Evolutionary conservation across 208 protist genomes (phyloP), one percentile per base, ranked within the genome.

Genomic region (Lotmaria passim): DNA sequence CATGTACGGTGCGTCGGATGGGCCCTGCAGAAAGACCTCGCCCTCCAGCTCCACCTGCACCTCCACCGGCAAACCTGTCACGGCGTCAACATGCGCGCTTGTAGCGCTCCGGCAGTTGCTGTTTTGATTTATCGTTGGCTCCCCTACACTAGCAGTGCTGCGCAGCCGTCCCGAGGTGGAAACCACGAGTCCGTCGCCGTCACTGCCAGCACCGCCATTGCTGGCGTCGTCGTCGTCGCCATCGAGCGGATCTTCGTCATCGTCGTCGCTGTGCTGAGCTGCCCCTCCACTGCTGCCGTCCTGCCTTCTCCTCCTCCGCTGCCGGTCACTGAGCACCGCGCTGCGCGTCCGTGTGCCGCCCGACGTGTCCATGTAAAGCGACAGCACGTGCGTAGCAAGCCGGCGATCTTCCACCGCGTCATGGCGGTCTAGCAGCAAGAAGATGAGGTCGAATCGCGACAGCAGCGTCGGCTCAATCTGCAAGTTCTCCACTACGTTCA

Each of bases 371-470:
- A 88, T 94, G 84, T 99, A 99, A 8, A 99, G 75, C 0, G 84
- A 85, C 17, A 99, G 79, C 31, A 99, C 93, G 81, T 99, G 99
- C 19, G 78, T 63, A 4, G 98, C 98, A 1, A 99, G 91, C 28
- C 83, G 78, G 4, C 87, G 48, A 73, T 99, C 99, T 33, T 89
- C 83, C 15, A 46, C 61, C 26, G 93, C 84, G 74, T 99, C 89
- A 31, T 98, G 83, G n/a, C 89, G 86, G 81, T 99, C 98, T 7
- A 99, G 81, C 24, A 99, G 75, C 17, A 99, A 81, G 79, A 98
- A 99, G 75, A 99, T 98, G 21, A 99, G 87, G 72, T 99, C 98
- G 79, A 99, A 99, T 30, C 99, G 82, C 2, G 98, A 99, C 21
- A 99, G 86, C 3, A 99, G 86, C 24, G 99, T 99, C 38, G 99